These are phyloP conservation scores for Dimocarpus longan DNA, from an alignment of 345 rosid species.

Conservation along the genomic window DNA sequence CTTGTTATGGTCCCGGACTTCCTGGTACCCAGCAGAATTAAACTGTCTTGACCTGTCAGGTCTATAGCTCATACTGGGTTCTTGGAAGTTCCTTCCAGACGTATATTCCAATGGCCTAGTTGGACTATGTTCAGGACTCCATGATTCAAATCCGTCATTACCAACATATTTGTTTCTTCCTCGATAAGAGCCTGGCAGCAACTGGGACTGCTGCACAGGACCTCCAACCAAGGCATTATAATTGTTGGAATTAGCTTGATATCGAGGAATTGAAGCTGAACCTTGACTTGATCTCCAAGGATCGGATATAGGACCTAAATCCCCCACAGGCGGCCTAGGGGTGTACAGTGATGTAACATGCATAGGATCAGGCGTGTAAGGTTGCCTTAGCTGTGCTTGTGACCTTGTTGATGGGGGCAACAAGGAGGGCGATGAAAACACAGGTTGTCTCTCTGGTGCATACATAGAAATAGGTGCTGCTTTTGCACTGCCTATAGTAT, in stretches of 20 bases:
- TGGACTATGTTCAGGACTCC: constrained; percentile 90
- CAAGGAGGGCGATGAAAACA: constrained; percentile 21
- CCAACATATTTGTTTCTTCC: constrained; percentile 42
- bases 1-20: constrained; percentile 48
- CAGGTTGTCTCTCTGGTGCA: constrained; percentile 27
- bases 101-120: constrained; percentile 40
- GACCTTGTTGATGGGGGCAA: constrained; percentile 19
- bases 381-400: constrained; percentile 25
- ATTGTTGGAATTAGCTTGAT: constrained; percentile 43
- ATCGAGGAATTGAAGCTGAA: constrained; percentile 37
- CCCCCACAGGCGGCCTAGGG: constrained; percentile 34
- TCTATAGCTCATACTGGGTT: constrained; percentile 25
- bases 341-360: constrained; percentile 14
- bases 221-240: constrained; percentile 33
- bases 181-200: constrained; percentile 34
- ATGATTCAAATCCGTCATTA: constrained; percentile 68
- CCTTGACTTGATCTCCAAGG: constrained; percentile 56
- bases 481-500: constrained; percentile 15
- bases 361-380: constrained; percentile 21
- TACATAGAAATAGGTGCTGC: constrained; percentile 15
- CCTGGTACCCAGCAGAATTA: constrained; percentile 46
- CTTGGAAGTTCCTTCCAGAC: constrained; percentile 40
- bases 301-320: constrained; percentile 32
- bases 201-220: constrained; percentile 36
- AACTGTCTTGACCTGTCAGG: constrained; percentile 52